phyloP scores from a whole-genome alignment of 306 rosid genomes.

The Inga oerstediana region DNA sequence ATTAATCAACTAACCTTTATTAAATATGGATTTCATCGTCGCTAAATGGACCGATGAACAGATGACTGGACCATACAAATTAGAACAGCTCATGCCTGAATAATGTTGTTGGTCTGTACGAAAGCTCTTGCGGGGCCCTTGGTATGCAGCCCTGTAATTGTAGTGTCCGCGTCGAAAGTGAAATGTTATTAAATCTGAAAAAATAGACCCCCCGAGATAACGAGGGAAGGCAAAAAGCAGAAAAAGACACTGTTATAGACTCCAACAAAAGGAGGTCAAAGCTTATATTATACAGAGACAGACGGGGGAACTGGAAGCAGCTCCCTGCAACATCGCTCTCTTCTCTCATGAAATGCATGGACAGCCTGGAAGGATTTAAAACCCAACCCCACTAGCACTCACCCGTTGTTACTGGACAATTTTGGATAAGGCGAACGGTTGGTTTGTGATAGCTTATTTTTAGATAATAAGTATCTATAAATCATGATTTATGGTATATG shows the following conservation, averaged over 20 bases:
- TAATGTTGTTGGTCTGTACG: background rate
- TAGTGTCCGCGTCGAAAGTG: background rate
- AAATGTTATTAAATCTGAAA: slow-evolving; percentile 12
- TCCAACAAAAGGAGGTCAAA: slow-evolving; percentile 64
- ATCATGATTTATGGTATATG: too few relatives aligned
- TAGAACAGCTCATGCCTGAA: background rate
- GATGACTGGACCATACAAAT: background rate
- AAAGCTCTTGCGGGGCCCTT: background rate
- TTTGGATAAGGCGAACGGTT: too few relatives aligned
- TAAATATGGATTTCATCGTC: background rate
- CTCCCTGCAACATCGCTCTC: slow-evolving; percentile 12
- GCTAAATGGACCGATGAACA: background rate
- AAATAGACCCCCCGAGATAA: slow-evolving; percentile 28
- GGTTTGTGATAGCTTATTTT: too few relatives aligned
- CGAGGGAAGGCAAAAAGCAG: slow-evolving; percentile 18
- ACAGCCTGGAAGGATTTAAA: slow-evolving; percentile 86
- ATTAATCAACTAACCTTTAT: background rate
- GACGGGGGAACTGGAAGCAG: slow-evolving; percentile 24
- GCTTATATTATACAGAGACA: slow-evolving; percentile 35
- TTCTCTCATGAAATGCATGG: slow-evolving; percentile 34
- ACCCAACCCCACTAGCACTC: slow-evolving; percentile 57
- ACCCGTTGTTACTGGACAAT: slow-evolving; percentile 50
- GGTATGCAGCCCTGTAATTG: background rate
- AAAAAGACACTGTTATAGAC: slow-evolving; percentile 48
- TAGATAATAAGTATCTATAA: too few relatives aligned